Conservation (phyloP, 1,284 basidiomycete species). For the Moesziomyces globuligerus region DNA sequence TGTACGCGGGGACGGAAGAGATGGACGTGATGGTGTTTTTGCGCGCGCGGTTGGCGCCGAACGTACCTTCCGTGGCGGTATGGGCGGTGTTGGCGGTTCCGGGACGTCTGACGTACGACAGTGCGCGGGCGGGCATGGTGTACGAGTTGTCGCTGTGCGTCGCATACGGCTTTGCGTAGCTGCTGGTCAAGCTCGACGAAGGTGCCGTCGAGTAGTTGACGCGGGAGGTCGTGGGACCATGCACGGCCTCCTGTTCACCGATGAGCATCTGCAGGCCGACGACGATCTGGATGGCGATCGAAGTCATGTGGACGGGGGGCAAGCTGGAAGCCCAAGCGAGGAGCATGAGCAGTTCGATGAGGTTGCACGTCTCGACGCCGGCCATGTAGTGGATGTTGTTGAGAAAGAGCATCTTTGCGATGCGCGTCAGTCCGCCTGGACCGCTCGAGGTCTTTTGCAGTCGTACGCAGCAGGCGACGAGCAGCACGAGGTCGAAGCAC, state of each 20-base stretch:
- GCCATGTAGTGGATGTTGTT: slow-evolving; percentile 54
- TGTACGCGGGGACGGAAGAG: slow-evolving; percentile 21
- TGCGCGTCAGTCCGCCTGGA: slow-evolving; percentile 29
- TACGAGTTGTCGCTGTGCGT: slow-evolving; percentile 11
- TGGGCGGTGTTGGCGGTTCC: slow-evolving; percentile 21
- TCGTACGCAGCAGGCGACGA: slow-evolving; percentile 18
- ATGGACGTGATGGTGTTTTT: slow-evolving; percentile 26
- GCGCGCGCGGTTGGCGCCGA: background rate
- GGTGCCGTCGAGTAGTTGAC: slow-evolving; percentile 6
- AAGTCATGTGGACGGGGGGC: slow-evolving; percentile 27
- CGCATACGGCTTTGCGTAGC: slow-evolving; percentile 7
- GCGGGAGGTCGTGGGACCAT: slow-evolving; percentile 28
- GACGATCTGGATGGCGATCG: slow-evolving; percentile 38
- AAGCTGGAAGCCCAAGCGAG: slow-evolving; percentile 26
- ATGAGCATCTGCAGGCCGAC: slow-evolving; percentile 43
- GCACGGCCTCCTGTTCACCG: slow-evolving; percentile 45
- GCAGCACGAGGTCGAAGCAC: slow-evolving; percentile 24
- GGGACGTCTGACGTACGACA: slow-evolving; percentile 35
- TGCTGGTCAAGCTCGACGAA: slow-evolving; percentile 1
- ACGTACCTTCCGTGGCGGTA: slow-evolving; percentile 4
- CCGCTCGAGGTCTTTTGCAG: slow-evolving; percentile 33
- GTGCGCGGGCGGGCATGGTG: background rate
- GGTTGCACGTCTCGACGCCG: slow-evolving; percentile 30
- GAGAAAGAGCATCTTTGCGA: slow-evolving; percentile 36
- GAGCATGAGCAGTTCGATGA: slow-evolving; percentile 30